These are phyloP conservation scores for Chlorophyllum brunneum DNA, from an alignment of 768 basidiomycete species.

Conservation along the genomic window DNA sequence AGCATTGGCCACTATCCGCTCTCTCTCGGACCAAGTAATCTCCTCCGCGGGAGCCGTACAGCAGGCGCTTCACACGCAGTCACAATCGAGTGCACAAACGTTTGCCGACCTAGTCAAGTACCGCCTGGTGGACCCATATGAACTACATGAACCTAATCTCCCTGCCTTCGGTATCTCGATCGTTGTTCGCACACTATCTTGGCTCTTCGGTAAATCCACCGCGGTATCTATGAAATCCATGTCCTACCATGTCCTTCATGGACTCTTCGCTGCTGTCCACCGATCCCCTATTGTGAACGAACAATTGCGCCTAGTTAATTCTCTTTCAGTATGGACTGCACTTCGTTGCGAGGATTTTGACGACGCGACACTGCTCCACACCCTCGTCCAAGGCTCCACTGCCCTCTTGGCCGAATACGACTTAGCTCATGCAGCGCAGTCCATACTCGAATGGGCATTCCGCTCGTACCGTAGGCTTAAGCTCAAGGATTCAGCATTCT, in stretches of 20 bases:
- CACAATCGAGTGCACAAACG: conserved; percentile 21
- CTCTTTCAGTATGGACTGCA: conserved; percentile 71
- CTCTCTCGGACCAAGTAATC: conserved; percentile 66
- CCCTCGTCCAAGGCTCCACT: conserved; percentile 63
- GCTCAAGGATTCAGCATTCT: conserved; percentile 47
- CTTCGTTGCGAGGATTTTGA: conserved; percentile 51
- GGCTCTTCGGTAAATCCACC: conserved; percentile 46
- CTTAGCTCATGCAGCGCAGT: conserved; percentile 64
- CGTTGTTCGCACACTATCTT: conserved; percentile 53
- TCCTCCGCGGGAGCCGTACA: conserved; percentile 47
- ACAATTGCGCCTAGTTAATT: conserved; percentile 71
- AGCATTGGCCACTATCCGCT: conserved; percentile 53
- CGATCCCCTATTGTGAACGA: conserved; percentile 76
- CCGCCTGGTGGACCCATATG: conserved; percentile 44
- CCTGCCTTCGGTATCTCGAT: conserved; percentile 50
- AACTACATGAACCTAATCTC: conserved; percentile 60
- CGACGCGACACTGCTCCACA: conserved; percentile 58
- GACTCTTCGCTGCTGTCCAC: conserved; percentile 65
- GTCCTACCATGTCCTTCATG: conserved; percentile 75
- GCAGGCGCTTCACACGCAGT: conserved; percentile 32
- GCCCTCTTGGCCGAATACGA: conserved; percentile 66
- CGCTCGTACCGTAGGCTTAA: conserved; percentile 38
- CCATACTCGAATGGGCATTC: conserved; percentile 78
- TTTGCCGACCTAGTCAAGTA: conserved; percentile 53
- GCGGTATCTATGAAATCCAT: conserved; percentile 48